These are phyloP conservation scores for Perkinsus olseni DNA, from an alignment of 169 alveolate genomes.

Conservation along the genomic window DNA sequence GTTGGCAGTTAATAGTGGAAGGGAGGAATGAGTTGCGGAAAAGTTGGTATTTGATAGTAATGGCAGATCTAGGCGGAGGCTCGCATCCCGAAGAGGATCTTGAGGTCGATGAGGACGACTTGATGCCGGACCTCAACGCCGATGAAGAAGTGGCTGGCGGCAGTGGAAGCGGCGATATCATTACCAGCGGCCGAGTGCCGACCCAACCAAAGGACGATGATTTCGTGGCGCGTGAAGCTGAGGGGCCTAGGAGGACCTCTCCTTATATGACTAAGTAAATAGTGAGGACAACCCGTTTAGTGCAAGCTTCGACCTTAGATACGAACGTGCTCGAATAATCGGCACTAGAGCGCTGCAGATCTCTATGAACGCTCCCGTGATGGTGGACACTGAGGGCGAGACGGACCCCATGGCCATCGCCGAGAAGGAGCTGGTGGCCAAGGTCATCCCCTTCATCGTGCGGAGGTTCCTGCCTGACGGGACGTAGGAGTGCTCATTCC, in stretches of 20 bases:
- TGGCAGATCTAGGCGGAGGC: background rate
- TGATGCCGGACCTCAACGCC: background rate
- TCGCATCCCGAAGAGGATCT: background rate
- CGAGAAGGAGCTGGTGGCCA: constrained; percentile 91
- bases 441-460: constrained; percentile 94
- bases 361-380: constrained; percentile 94
- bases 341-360: constrained; percentile 99
- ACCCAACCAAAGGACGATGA: background rate
- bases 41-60: background rate
- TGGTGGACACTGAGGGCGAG: constrained; percentile 71
- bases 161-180: background rate
- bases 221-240: constrained; percentile 29
- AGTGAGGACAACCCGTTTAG: background rate
- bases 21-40: background rate
- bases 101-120: background rate
- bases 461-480: constrained; percentile 98
- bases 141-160: background rate
- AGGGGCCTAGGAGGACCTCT: constrained; percentile 75
- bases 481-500: background rate
- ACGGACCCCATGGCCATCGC: constrained; percentile 97
- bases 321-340: constrained; percentile 97
- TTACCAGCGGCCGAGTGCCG: background rate
- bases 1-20: no score
- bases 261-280: constrained; percentile 83
- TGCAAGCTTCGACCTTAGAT: constrained; percentile 20